Percentiles rank a stretch among this genome's conserved stretches.
Conservation (phyloP, 371 early-diverging fungal genomes). For the Mortierella sp. region DNA sequence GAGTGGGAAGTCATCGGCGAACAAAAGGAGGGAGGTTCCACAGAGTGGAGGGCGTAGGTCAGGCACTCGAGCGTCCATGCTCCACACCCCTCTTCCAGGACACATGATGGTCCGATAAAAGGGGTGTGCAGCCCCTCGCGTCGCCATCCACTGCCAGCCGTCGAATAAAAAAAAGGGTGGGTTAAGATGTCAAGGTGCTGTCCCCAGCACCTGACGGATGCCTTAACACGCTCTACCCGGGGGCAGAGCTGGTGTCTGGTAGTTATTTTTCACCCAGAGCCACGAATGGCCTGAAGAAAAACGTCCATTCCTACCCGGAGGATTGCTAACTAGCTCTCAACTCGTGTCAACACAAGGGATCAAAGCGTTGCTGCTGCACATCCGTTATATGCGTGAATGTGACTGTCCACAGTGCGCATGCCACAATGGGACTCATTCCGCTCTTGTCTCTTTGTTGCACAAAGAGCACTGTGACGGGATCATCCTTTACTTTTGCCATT, state of each 20-base stretch:
- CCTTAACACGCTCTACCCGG: constrained; percentile 45
- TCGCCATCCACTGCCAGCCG: neutral
- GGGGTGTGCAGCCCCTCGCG: neutral
- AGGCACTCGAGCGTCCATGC: neutral
- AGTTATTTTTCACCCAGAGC: constrained; percentile 23
- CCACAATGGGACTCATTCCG: neutral
- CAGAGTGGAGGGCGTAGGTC: neutral
- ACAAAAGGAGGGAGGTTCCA: neutral
- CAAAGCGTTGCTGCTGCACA: neutral
- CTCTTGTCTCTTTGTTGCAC: no score
- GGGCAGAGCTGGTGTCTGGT: constrained; percentile 44
- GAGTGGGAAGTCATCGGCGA: no score
- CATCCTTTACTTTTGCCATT: constrained; percentile 31
- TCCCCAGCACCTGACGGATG: constrained; percentile 48
- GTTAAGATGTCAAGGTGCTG: constrained; percentile 48
- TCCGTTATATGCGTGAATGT: neutral
- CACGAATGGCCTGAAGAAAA: constrained; percentile 27
- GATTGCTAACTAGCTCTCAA: constrained; percentile 57
- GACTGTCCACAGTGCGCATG: neutral
- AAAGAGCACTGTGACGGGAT: no score
- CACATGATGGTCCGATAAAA: neutral
- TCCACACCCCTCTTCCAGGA: neutral
- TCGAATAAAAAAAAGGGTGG: constrained; percentile 39
- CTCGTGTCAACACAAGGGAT: constrained; percentile 50
- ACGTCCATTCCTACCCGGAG: constrained; percentile 57